Evolutionary conservation across 2,329 filamentous ascomycete species (phyloP).

Genomic region (Verticillium longisporum): DNA sequence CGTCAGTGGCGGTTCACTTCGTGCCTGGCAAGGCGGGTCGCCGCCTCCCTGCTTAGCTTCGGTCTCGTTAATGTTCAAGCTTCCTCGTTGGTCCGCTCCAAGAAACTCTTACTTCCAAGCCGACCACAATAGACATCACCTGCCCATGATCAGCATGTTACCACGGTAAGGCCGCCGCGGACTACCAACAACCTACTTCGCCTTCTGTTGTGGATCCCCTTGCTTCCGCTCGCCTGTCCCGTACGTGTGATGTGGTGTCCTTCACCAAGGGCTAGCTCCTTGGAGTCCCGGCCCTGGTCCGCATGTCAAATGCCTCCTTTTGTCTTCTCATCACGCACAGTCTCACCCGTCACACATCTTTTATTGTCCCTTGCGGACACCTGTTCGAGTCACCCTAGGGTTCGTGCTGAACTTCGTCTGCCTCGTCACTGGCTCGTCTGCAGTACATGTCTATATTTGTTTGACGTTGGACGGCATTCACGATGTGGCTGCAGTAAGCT

Average conservation of each 20-base stretch:
- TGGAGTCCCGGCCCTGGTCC: not conserved
- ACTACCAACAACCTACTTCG: not conserved
- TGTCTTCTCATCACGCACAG: not conserved
- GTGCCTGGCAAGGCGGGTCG: not conserved
- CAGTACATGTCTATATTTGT: conserved; percentile 4
- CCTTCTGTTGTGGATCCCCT: not conserved
- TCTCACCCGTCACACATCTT: conserved; percentile 2
- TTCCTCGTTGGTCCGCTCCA: not conserved
- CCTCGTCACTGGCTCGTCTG: too few relatives aligned
- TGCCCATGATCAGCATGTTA: not conserved
- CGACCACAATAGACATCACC: not conserved
- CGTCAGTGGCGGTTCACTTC: not conserved
- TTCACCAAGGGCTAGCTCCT: not conserved
- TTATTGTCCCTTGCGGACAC: not conserved
- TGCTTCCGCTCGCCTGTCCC: not conserved
- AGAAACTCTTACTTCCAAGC: not conserved
- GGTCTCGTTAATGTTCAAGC: not conserved
- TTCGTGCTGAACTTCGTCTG: too few relatives aligned
- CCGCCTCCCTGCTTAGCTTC: not conserved
- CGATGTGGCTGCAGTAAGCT: conserved; percentile 8
- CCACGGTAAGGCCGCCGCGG: not conserved
- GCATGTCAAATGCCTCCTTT: not conserved
- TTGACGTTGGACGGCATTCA: conserved; percentile 1
- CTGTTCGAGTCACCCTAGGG: not conserved
- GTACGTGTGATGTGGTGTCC: not conserved